phyloP scores from a whole-genome alignment of 495 filamentous ascomycete genomes.

The Ramalina intermedia region DNA sequence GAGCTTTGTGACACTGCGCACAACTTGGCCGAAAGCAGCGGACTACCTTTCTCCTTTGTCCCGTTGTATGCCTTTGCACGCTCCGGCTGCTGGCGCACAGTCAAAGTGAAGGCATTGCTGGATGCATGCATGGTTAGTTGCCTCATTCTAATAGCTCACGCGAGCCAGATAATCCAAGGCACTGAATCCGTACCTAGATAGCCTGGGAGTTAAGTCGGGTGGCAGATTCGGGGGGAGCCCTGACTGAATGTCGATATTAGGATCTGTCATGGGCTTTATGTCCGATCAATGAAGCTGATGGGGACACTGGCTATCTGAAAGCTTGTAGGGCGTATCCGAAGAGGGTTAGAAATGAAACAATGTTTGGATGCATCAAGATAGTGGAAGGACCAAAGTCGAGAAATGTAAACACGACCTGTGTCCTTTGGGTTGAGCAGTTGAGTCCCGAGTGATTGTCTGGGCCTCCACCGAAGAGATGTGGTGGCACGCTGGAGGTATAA shows the following conservation, averaged over 20 bases:
- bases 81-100: constrained; percentile 40
- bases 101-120: constrained; percentile 30
- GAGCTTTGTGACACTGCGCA: background rate
- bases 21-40: background rate
- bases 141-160: background rate
- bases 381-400: too few relatives aligned
- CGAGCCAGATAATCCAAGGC: background rate
- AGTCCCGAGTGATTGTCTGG: too few relatives aligned
- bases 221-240: too few relatives aligned
- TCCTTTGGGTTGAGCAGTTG: too few relatives aligned
- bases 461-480: too few relatives aligned
- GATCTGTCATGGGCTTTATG: background rate
- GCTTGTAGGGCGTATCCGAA: too few relatives aligned
- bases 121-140: constrained; percentile 15
- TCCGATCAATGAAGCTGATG: too few relatives aligned
- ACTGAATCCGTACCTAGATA: constrained; percentile 3
- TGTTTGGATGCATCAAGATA: too few relatives aligned
- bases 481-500: too few relatives aligned
- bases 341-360: too few relatives aligned
- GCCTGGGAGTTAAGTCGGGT: background rate
- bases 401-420: too few relatives aligned
- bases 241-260: background rate
- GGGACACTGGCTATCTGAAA: too few relatives aligned
- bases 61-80: constrained; percentile 36
- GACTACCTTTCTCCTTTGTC: constrained; percentile 43